phyloP scores from a whole-genome alignment of 1,284 basidiomycete species.

The Sparassis latifolia region DNA sequence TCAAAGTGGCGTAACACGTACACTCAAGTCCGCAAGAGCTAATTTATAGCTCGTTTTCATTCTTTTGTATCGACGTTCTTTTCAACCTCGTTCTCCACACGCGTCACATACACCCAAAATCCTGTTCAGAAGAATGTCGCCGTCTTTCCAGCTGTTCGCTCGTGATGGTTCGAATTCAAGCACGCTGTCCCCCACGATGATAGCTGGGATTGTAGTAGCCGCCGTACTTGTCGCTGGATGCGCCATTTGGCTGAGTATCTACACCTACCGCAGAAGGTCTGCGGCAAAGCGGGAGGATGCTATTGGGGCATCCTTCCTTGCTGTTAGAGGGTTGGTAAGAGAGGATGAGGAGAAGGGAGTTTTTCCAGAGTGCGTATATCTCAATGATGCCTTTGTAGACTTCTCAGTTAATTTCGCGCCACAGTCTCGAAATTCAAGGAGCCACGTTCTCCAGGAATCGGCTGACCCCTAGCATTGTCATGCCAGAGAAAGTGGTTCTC shows the following conservation, averaged over 20 bases:
- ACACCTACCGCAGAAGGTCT: slow-evolving; percentile 33
- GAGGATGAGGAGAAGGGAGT: slow-evolving; percentile 18
- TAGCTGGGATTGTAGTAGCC: slow-evolving; percentile 43
- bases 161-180: slow-evolving; percentile 9
- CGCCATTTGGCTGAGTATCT: slow-evolving; percentile 34
- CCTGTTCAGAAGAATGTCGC: neutral
- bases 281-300: slow-evolving; percentile 29
- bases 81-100: neutral
- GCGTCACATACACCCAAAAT: neutral
- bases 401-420: neutral
- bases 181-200: slow-evolving; percentile 28
- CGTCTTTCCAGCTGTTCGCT: slow-evolving; percentile 3
- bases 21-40: neutral
- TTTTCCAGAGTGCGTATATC: slow-evolving; percentile 11
- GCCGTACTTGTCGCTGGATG: slow-evolving; percentile 32
- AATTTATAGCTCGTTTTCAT: neutral
- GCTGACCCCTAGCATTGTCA: slow-evolving; percentile 37
- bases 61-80: neutral
- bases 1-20: too few relatives aligned
- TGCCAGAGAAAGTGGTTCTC: slow-evolving; percentile 44
- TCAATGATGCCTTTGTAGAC: neutral
- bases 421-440: slow-evolving; percentile 1
- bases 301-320: slow-evolving; percentile 38
- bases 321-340: slow-evolving; percentile 38
- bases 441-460: slow-evolving; percentile 38